Evolutionary conservation across 495 filamentous ascomycete genomes (phyloP).

Genomic region (Collariella sp.): DNA sequence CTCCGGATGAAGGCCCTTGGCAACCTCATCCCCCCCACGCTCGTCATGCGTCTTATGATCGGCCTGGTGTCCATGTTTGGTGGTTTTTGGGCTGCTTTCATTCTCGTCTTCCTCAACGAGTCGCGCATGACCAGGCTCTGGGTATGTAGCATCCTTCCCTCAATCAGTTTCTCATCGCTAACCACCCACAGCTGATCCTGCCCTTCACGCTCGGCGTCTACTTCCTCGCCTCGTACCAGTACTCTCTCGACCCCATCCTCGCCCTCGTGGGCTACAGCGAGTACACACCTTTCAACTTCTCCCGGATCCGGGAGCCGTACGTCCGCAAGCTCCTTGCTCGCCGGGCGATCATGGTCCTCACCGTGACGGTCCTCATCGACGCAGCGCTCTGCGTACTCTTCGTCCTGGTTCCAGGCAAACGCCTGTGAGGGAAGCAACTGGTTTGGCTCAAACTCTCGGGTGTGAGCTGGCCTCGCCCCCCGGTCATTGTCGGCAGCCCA

Average conservation of each 20-base stretch:
- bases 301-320: slow-evolving; percentile 77
- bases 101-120: slow-evolving; percentile 81
- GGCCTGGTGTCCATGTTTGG: slow-evolving; percentile 84
- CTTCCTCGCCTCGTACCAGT: slow-evolving; percentile 81
- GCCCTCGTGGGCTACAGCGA: slow-evolving; percentile 86
- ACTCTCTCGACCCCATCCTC: slow-evolving; percentile 84
- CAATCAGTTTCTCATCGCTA: slow-evolving; percentile 13
- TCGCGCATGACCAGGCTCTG: slow-evolving; percentile 65
- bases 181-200: slow-evolving; percentile 62
- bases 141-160: slow-evolving; percentile 46
- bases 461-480: slow-evolving; percentile 12
- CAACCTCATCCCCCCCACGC: slow-evolving; percentile 82
- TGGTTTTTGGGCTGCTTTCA: slow-evolving; percentile 88
- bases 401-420: slow-evolving; percentile 85
- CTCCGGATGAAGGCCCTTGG: slow-evolving; percentile 88
- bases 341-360: slow-evolving; percentile 67
- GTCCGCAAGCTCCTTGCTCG: slow-evolving; percentile 74
- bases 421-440: slow-evolving; percentile 46
- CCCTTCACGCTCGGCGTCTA: slow-evolving; percentile 89
- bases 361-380: slow-evolving; percentile 63
- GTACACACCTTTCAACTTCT: slow-evolving; percentile 88
- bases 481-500: background rate
- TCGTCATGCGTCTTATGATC: slow-evolving; percentile 71
- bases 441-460: background rate
- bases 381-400: slow-evolving; percentile 72